Evolutionary conservation across 2,329 filamentous ascomycete species (phyloP).

Genomic region (Xylogone sp.): DNA sequence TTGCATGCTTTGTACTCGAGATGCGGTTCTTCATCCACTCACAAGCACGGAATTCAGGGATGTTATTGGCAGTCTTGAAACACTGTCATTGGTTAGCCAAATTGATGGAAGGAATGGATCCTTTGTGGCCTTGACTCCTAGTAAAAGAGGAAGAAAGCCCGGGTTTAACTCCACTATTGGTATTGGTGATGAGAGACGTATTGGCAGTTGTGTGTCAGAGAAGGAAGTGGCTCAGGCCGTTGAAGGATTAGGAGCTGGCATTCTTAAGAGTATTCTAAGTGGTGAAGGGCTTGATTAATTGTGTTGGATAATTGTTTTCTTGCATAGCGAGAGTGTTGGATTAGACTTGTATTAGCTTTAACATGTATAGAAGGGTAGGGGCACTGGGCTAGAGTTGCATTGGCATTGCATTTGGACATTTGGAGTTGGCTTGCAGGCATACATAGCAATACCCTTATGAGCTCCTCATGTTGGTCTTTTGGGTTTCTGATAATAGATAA

Average conservation of each 20-base stretch:
- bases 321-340: constrained; percentile 15
- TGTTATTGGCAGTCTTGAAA: constrained; percentile 85
- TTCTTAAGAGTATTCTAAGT: constrained; percentile 58
- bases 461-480: no score
- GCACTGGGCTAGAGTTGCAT: not conserved
- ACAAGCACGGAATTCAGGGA: constrained; percentile 92
- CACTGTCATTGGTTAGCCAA: constrained; percentile 71
- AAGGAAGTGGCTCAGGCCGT: constrained; percentile 73
- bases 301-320: constrained; percentile 4
- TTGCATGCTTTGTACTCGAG: constrained; percentile 73
- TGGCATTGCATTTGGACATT: not conserved
- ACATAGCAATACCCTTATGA: no score
- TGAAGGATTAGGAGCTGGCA: constrained; percentile 57
- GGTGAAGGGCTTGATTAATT: constrained; percentile 32
- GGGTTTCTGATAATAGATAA: no score
- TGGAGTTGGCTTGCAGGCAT: no score
- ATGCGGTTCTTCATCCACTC: constrained; percentile 85
- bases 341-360: not conserved
- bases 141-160: constrained; percentile 60
- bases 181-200: constrained; percentile 67
- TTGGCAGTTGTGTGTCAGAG: constrained; percentile 76
- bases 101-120: constrained; percentile 68
- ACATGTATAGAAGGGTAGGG: not conserved
- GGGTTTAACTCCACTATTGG: constrained; percentile 42
- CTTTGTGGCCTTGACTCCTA: constrained; percentile 63